These are phyloP conservation scores for Rubia occidens DNA, from an alignment of 305 asterid species.

Conservation along the genomic window DNA sequence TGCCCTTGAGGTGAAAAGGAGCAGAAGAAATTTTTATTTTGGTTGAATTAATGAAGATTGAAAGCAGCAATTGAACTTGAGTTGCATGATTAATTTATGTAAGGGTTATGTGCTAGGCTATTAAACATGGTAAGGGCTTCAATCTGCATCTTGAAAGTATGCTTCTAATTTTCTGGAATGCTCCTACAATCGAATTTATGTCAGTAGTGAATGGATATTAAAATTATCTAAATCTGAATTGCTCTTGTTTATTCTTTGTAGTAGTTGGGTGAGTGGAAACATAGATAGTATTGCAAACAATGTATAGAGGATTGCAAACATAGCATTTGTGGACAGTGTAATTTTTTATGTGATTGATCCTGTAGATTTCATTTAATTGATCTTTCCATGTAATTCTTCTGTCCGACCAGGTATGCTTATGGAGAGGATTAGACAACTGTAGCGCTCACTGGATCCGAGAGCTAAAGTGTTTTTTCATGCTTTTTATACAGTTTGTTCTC, in stretches of 20 bases:
- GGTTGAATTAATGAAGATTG: neutral
- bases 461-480: neutral
- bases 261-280: neutral
- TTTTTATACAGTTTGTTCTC: neutral
- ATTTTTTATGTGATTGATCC: neutral
- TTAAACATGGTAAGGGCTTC: neutral
- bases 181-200: neutral
- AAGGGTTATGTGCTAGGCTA: neutral
- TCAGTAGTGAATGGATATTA: neutral
- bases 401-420: neutral
- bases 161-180: neutral
- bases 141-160: neutral
- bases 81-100: neutral
- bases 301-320: neutral
- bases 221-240: neutral
- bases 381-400: slow-evolving; percentile 5
- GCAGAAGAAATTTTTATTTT: neutral
- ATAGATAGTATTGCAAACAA: neutral
- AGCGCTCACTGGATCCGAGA: slow-evolving; percentile 3
- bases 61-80: neutral
- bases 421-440: neutral
- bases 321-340: neutral
- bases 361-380: neutral
- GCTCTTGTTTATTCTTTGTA: neutral
- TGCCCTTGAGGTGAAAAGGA: neutral